Conservation (phyloP, 768 basidiomycete genomes). For the Dendrothele bispora region DNA sequence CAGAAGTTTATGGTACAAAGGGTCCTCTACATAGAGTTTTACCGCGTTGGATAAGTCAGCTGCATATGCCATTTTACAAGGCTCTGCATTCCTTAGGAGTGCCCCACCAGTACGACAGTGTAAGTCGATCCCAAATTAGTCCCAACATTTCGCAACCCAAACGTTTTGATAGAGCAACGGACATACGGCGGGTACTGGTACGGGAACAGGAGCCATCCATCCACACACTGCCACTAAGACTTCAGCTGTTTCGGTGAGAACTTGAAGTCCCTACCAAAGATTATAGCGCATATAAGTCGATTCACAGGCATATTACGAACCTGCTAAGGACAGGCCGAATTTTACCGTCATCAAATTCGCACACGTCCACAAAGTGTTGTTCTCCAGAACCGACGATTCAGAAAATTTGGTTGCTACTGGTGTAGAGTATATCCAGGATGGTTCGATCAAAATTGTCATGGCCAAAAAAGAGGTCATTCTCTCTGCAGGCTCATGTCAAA, state of each 20-base stretch:
- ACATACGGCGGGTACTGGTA: not conserved
- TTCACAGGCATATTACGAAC: not conserved
- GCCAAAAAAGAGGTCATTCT: too few species aligned
- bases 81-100: not conserved
- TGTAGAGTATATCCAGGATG: too few species aligned
- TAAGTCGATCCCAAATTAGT: too few species aligned
- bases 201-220: not conserved
- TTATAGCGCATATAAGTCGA: not conserved
- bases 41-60: not conserved
- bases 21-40: conserved; percentile 5
- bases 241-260: not conserved
- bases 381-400: too few species aligned
- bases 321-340: not conserved
- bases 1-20: conserved; percentile 6
- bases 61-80: not conserved
- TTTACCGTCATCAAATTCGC: too few species aligned
- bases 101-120: not conserved
- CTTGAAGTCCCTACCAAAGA: not conserved
- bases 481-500: too few species aligned
- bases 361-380: too few species aligned
- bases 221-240: not conserved
- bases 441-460: too few species aligned
- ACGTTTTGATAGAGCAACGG: too few species aligned
- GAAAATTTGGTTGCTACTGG: too few species aligned
- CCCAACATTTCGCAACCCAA: too few species aligned